A percentile compares a stretch with the other conserved stretches of the same genome.
phyloP scores from a whole-genome alignment of 306 rosid species.

The Vigna unguiculata region DNA sequence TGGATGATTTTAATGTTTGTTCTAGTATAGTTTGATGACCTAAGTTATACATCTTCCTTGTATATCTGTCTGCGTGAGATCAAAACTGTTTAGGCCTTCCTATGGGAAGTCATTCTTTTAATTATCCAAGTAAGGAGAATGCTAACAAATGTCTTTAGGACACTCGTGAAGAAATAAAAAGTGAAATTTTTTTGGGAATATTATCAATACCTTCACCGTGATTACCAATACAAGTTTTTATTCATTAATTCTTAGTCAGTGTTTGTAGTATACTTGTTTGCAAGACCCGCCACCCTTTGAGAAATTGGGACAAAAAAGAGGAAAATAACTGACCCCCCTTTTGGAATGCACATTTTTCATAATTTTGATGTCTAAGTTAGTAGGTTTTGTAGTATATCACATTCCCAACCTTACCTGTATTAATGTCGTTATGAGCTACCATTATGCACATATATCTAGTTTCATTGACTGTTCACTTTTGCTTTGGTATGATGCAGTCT shows the following conservation, averaged over 20 bases:
- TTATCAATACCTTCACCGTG: not conserved
- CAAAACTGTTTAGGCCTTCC: conserved; percentile 33
- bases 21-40: conserved; percentile 27
- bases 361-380: conserved; percentile 22
- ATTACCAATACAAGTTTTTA: not conserved
- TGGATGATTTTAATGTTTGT: conserved; percentile 11
- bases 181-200: not conserved
- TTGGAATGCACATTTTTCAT: not conserved
- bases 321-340: not conserved
- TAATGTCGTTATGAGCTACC: conserved; percentile 25
- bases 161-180: not conserved
- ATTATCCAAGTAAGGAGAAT: conserved; percentile 12
- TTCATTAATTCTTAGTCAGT: not conserved
- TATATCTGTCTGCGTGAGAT: not conserved
- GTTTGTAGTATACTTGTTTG: not conserved
- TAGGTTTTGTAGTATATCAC: conserved; percentile 29
- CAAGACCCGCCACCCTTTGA: not conserved
- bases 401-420: conserved; percentile 22
- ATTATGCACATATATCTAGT: conserved; percentile 13
- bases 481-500: conserved; percentile 66
- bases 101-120: not conserved
- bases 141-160: not conserved
- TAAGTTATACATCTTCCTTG: not conserved
- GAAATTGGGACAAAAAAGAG: conserved; percentile 13
- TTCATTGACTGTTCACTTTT: conserved; percentile 42